phyloP scores from a whole-genome alignment of 108 stramenopile species.

The Epipyxis sp. region DNA sequence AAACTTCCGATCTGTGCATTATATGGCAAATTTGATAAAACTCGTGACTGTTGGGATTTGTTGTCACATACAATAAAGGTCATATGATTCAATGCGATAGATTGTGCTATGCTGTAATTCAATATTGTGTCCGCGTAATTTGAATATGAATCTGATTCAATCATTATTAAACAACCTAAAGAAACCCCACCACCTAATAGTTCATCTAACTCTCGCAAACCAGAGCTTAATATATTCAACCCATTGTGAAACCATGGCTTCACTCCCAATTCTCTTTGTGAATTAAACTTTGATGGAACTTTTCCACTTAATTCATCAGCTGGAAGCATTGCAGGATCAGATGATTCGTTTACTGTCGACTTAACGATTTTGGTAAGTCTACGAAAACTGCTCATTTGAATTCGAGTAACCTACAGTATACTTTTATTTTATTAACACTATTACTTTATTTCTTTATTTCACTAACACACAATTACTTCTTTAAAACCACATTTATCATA shows the following conservation, averaged over 20 bases:
- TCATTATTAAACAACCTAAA: background rate
- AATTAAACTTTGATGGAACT: background rate
- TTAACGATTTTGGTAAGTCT: background rate
- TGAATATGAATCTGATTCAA: conserved; percentile 6
- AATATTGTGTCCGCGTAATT: conserved; percentile 5
- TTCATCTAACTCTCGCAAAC: conserved; percentile 16
- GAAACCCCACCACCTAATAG: conserved; percentile 6
- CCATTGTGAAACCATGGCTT: conserved; percentile 22
- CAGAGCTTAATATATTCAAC: background rate
- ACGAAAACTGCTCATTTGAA: background rate
- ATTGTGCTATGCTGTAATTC: background rate
- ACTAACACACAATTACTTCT: background rate
- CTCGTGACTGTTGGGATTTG: background rate
- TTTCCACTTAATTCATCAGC: background rate
- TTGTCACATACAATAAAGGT: background rate
- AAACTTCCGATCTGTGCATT: too few species aligned
- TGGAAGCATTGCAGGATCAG: background rate
- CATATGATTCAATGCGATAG: background rate
- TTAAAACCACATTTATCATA: too few species aligned
- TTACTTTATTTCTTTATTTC: background rate
- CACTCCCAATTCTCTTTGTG: background rate
- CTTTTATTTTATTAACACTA: background rate
- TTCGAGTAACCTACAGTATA: too few species aligned
- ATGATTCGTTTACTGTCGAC: background rate
- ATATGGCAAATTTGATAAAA: background rate